Base-by-base conservation (phyloP, 1,139 yeast genomes). In the Kodamaea derodonti region DNA sequence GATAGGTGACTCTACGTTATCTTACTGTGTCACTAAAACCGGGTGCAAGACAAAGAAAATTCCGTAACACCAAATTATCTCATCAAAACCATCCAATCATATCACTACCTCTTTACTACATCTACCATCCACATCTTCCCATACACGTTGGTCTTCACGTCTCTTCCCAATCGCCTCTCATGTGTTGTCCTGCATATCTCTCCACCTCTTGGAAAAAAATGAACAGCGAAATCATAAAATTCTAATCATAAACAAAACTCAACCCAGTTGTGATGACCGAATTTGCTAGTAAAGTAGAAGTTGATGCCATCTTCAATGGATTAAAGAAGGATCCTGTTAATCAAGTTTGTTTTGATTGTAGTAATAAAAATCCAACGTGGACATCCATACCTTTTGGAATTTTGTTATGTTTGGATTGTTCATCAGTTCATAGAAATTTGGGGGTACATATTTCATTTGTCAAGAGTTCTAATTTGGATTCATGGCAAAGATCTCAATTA, bases 401-500 rank as follows among this genome's bases (percentile, higher is more conserved):
- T 39, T 56, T 69, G 46, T 58, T 70, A 32, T 70, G 76, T 52
- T 56, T 70, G 42, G 75, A 70, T 46, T 70, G 76, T 47, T 66
- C 72, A 8, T 69, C 75, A 2, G 72, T 68, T 14, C 76, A 70
- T 51, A 58, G 76, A 46, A 69, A 70, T 51, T 52, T 69, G 51
- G 76, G 76, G 4, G 75, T 69, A 18, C 76, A 70, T 44, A 65
- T 70, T 41, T 59, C 75, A 31, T 70, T 70, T 49, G 97, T 92
- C 32, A 86, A 90, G 56, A 86, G 96, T 24, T 80, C 95, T 29
- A 87, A 86, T 43, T 73, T 92, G 72, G 98, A 92, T 61, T 64
- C 73, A 38, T 92, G 97, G 96, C 85, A 90, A 36, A 74, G 88
- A 44, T 80, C 80, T 47, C 95, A 92, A 59, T 69, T 92, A 56